These are phyloP conservation scores for Excoecaria cochinchinensis DNA, from an alignment of 345 rosid genomes.

Conservation along the genomic window DNA sequence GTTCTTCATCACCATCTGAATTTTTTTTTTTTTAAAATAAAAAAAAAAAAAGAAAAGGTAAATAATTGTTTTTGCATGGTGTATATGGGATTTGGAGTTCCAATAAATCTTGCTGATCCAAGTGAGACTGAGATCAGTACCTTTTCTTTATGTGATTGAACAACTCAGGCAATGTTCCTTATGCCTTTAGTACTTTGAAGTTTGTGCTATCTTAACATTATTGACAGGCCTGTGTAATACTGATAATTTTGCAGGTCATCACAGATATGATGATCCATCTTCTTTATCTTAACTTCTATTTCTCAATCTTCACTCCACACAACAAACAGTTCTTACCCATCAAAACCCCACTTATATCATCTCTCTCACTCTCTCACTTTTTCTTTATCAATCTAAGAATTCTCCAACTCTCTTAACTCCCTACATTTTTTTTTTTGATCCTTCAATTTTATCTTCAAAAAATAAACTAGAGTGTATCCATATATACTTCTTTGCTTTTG, in stretches of 20 bases:
- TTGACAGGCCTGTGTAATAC: conserved; percentile 23
- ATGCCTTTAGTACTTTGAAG: conserved; percentile 57
- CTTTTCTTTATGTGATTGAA: conserved; percentile 50
- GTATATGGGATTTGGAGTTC: conserved; percentile 23
- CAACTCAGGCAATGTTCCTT: conserved; percentile 72
- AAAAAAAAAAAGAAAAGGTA: not conserved
- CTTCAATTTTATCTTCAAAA: not conserved
- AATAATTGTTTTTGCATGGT: conserved; percentile 41
- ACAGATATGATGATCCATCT: not conserved
- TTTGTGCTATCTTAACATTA: conserved; percentile 42
- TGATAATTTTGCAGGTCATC: conserved; percentile 32
- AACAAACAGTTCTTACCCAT: conserved; percentile 15
- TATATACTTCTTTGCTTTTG: not conserved
- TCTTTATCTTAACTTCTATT: conserved; percentile 5
- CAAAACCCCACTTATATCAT: conserved; percentile 16
- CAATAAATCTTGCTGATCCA: conserved; percentile 35
- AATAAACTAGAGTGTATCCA: too few relatives aligned
- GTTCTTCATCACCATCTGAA: conserved; percentile 1
- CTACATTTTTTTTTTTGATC: not conserved
- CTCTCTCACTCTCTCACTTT: not conserved
- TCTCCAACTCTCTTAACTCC: not conserved
- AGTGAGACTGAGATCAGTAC: conserved; percentile 52
- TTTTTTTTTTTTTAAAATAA: not conserved
- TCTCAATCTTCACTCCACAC: conserved; percentile 17
- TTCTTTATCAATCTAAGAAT: not conserved